These are phyloP conservation scores for Cordyceps javanica DNA, from an alignment of 2,329 filamentous ascomycete genomes.

Conservation along the genomic window DNA sequence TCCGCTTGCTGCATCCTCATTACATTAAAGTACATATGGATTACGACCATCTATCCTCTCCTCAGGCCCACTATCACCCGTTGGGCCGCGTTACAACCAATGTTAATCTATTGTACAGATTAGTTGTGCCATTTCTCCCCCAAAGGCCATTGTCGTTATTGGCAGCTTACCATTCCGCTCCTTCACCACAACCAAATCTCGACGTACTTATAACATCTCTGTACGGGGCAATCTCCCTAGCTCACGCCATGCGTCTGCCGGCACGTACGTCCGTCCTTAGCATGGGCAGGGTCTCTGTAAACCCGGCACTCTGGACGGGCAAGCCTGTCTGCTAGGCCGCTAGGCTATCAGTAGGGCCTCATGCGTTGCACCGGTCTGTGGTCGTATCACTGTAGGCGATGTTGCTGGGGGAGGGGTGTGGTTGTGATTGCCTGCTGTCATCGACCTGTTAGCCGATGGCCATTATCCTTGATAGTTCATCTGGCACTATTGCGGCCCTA, in stretches of 20 bases:
- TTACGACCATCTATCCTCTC: too few relatives aligned
- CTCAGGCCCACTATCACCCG: conserved; percentile 1
- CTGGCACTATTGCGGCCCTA: conserved; percentile 1
- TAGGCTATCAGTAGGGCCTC: background rate
- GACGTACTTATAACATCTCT: conserved; percentile 1
- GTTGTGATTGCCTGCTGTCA: background rate
- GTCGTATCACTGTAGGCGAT: background rate
- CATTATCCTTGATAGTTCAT: background rate
- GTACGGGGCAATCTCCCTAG: background rate
- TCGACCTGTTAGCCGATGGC: background rate
- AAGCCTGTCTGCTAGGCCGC: background rate
- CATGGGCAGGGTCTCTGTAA: background rate
- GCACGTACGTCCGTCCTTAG: background rate
- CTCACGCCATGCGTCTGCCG: background rate
- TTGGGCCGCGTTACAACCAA: background rate
- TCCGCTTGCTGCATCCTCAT: background rate
- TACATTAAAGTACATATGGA: background rate
- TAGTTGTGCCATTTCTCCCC: too few relatives aligned
- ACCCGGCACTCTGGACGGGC: conserved; percentile 6
- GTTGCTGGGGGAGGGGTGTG: background rate
- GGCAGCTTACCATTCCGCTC: too few relatives aligned
- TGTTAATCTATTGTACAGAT: background rate
- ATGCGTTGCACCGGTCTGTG: background rate
- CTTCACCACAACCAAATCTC: background rate
- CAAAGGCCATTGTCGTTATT: too few relatives aligned